Evolutionary conservation across 1,284 basidiomycete genomes (phyloP), one percentile per base, ranked within the genome.

Genomic region (Athelia psychrophila): DNA sequence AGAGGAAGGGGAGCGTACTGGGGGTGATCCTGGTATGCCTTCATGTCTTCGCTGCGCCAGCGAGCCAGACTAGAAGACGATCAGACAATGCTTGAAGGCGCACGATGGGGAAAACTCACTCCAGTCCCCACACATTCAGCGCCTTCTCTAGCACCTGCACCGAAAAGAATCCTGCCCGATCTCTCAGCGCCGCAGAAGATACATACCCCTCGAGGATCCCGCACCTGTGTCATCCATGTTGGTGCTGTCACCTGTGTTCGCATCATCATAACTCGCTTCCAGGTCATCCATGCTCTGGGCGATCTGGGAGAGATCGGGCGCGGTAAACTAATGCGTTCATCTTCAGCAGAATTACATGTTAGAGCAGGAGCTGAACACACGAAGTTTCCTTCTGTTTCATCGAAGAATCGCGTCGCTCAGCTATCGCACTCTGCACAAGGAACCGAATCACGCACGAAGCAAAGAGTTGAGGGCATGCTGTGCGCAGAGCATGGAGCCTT

Each of bases 191-290:
- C 44, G 10, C 18, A 15, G 35, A 51, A 33, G 38, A 20, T 8
- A 16, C 2, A 35, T n/a, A 22, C 36, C 50, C 45, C 16, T 8
- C 32, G n/a, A 32, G 36, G 32, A 15, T 51, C 8, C 48, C 70
- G n/a, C 56, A 82, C 86, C 89, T 44, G 91, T 91, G 65, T 95
- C 93, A 60, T 95, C 93, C 87, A 93, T 93, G 65, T 96, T 95
- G 49, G 79, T 81, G 64, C 82, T 91, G 3, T 70, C 65, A 1
- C 66, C 72, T 2, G 64, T 61, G 54, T 72, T 75, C 47, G 70
- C 72, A 38, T 79, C 73, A 51, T 81, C 70, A 52, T 84, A 80
- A 54, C 75, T 76, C 60, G 78, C 77, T 61, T 88, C 88, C 10
- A 89, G 70, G 6, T 64, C 62, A 64, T 93, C 89, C 19, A 90